phyloP scores from a whole-genome alignment of 805 yeast species.

The Metschnikowia dekortorum region DNA sequence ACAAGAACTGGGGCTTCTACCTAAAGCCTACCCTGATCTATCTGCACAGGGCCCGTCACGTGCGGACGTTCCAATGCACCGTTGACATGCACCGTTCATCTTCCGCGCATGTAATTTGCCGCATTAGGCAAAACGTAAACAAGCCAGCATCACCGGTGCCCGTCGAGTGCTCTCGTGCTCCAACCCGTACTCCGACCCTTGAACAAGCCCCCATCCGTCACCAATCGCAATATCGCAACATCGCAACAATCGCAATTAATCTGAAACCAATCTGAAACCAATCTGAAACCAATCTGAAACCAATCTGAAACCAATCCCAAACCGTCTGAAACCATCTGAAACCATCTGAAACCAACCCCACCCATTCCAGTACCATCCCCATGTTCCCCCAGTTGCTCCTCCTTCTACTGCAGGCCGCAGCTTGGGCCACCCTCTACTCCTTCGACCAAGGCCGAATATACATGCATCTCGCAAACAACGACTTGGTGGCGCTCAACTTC shows the following conservation, averaged over 20 bases:
- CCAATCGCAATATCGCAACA: too few relatives aligned
- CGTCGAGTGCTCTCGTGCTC: too few relatives aligned
- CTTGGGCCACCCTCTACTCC: conserved; percentile 35
- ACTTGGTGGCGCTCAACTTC: conserved; percentile 32
- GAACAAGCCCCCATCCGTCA: background rate
- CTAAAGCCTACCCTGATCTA: too few relatives aligned
- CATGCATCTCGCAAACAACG: conserved; percentile 33
- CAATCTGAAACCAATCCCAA: background rate
- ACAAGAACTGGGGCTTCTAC: background rate
- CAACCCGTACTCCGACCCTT: too few relatives aligned
- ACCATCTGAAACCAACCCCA: background rate
- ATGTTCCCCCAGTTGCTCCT: background rate
- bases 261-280: background rate
- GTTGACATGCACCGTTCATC: background rate
- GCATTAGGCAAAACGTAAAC: conserved; percentile 16
- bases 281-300: too few relatives aligned
- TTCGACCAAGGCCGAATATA: conserved; percentile 31
- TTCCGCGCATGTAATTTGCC: conserved; percentile 14
- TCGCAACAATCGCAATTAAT: too few relatives aligned
- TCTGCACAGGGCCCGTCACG: too few relatives aligned
- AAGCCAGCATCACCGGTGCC: background rate
- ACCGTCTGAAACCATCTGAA: too few relatives aligned
- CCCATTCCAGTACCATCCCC: background rate
- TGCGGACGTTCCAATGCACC: background rate
- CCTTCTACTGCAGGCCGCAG: conserved; percentile 7